These are phyloP conservation scores for Leucosporidium creatinivorum DNA, from an alignment of 768 basidiomycete genomes.

Conservation along the genomic window DNA sequence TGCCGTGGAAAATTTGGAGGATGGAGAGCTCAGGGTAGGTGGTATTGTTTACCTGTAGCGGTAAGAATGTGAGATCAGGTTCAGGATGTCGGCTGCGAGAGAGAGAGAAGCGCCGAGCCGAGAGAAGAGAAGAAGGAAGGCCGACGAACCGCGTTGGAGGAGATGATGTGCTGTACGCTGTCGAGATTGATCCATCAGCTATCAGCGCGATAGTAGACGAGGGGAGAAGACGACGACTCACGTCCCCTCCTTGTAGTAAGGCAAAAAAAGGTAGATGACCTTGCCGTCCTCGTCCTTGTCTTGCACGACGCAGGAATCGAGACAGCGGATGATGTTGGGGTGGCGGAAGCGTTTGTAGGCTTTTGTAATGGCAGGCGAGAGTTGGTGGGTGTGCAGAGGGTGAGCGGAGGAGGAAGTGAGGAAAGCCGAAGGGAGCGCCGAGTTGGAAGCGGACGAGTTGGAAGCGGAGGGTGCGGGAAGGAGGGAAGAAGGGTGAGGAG, in stretches of 20 bases:
- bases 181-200: constrained; percentile 53
- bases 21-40: constrained; percentile 83
- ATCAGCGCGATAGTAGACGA: not conserved
- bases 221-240: not conserved
- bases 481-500: no score
- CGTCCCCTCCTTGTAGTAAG: constrained; percentile 66
- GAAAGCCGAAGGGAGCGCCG: no score
- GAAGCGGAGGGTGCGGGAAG: no score
- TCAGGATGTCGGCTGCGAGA: no score
- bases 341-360: constrained; percentile 94
- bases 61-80: no score
- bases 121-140: not conserved
- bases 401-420: no score
- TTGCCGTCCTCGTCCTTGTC: constrained; percentile 23
- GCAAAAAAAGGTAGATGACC: constrained; percentile 63
- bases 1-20: constrained; percentile 82
- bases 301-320: constrained; percentile 26
- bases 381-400: not conserved
- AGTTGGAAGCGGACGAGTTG: no score
- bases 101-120: not conserved
- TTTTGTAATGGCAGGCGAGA: constrained; percentile 38
- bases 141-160: constrained; percentile 53
- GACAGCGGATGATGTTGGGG: constrained; percentile 80
- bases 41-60: constrained; percentile 55
- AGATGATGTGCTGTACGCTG: constrained; percentile 92